A percentile compares a stretch with the other conserved stretches of the same genome.
phyloP scores from a whole-genome alignment of 2,329 filamentous ascomycete species.

The Teratosphaeria pseudoeucalypti region DNA sequence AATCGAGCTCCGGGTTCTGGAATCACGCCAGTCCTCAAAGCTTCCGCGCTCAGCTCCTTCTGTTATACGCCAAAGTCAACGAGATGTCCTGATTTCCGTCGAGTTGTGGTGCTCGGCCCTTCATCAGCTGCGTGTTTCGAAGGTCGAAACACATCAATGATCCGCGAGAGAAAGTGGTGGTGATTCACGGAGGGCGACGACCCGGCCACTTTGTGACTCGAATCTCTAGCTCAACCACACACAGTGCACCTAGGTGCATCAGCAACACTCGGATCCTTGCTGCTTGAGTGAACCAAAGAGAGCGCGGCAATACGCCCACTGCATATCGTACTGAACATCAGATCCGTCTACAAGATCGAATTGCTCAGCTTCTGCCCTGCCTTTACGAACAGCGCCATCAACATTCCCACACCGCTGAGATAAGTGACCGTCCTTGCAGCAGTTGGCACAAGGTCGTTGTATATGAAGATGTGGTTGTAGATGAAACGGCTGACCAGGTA shows the following conservation, averaged over 20 bases:
- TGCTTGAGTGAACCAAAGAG: too few relatives aligned
- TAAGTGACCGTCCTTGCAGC: conserved; percentile 13
- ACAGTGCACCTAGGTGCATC: too few relatives aligned
- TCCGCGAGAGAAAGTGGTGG: too few relatives aligned
- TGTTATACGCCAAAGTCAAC: background rate
- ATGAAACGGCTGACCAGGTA: conserved; percentile 19
- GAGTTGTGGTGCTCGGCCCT: too few relatives aligned
- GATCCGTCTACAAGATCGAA: background rate
- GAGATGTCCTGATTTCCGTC: background rate
- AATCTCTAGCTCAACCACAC: too few relatives aligned
- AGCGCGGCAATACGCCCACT: background rate
- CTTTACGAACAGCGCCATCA: conserved; percentile 18
- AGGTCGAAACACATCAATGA: too few relatives aligned
- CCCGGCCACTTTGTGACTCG: too few relatives aligned
- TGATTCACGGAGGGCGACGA: too few relatives aligned
- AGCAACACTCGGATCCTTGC: too few relatives aligned
- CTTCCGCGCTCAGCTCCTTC: background rate
- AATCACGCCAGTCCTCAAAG: background rate
- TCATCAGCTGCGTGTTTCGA: too few relatives aligned
- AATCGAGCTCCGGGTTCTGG: background rate
- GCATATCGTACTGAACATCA: background rate
- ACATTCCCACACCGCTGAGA: conserved; percentile 13
- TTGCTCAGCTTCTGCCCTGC: conserved; percentile 15
- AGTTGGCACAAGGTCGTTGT: conserved; percentile 11
- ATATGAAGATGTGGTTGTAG: conserved; percentile 23